Evolutionary conservation across 352 stramenopile species (phyloP).

Genomic region (Phytophthora idaei): DNA sequence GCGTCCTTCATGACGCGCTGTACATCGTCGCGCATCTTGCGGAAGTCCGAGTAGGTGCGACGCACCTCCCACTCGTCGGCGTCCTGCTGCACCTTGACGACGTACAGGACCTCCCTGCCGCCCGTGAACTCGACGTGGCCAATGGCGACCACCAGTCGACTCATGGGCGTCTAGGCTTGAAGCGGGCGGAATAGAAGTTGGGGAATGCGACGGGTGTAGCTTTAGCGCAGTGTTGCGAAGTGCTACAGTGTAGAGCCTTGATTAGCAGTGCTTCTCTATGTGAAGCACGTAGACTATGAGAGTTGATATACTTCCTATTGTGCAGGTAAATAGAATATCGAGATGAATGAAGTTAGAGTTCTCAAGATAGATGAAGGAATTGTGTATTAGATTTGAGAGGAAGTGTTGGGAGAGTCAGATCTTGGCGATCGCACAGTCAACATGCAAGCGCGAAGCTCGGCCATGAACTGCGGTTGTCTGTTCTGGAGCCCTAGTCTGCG

Average conservation of each 20-base stretch:
- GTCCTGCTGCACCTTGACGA: constrained; percentile 79
- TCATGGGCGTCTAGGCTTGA: constrained; percentile 44
- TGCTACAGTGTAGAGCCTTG: constrained; percentile 4
- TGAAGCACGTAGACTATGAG: background rate
- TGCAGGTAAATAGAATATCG: background rate
- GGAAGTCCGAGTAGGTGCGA: constrained; percentile 76
- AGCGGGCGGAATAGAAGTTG: constrained; percentile 7
- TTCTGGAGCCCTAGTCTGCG: constrained; percentile 12
- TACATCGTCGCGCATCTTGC: constrained; percentile 71
- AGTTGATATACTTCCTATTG: background rate
- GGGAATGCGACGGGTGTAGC: constrained; percentile 4
- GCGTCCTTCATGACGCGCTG: constrained; percentile 68
- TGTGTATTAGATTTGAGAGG: background rate
- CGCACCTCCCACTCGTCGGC: constrained; percentile 73
- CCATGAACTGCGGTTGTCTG: constrained; percentile 13
- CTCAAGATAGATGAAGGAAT: background rate
- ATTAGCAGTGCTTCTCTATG: constrained; percentile 23
- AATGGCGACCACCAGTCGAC: constrained; percentile 75
- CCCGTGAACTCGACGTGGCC: constrained; percentile 81
- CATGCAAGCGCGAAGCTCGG: constrained; percentile 5
- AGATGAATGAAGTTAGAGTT: background rate
- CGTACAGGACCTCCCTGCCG: constrained; percentile 71
- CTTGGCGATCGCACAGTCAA: constrained; percentile 13
- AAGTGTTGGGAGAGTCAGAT: constrained; percentile 16
- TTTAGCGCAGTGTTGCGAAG: constrained; percentile 16